A percentile compares a stretch with the other conserved stretches of the same genome.
These are phyloP conservation scores for Oidium heveae DNA, from an alignment of 2,329 filamentous ascomycete genomes.

Conservation along the genomic window DNA sequence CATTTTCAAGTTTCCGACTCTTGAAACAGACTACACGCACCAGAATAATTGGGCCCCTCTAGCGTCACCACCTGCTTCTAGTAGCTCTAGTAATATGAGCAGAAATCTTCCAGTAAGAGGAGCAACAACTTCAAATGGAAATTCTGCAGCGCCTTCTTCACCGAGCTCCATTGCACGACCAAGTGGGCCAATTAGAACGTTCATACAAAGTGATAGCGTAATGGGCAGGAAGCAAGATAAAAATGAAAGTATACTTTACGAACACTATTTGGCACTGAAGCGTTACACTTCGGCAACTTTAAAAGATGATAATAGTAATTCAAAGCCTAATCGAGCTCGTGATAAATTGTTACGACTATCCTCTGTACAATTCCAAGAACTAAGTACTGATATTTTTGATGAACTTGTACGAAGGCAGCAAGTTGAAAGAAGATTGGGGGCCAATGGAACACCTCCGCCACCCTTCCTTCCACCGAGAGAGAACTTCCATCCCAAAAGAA, in stretches of 20 bases:
- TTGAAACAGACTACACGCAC: constrained; percentile 23
- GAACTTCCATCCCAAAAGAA: constrained; percentile 86
- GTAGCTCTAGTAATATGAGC: constrained; percentile 31
- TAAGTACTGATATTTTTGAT: constrained; percentile 94
- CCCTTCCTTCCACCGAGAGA: constrained; percentile 60
- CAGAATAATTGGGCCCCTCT: constrained; percentile 31
- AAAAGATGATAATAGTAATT: constrained; percentile 49
- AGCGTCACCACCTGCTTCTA: constrained; percentile 43
- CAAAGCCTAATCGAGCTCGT: constrained; percentile 64
- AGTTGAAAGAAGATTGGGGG: constrained; percentile 22
- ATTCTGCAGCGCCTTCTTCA: constrained; percentile 49
- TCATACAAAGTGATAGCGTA: constrained; percentile 39
- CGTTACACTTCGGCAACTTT: constrained; percentile 35
- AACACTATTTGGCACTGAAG: constrained; percentile 64
- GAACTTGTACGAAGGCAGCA: constrained; percentile 74
- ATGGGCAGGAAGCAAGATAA: constrained; percentile 39
- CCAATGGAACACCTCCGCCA: constrained; percentile 27
- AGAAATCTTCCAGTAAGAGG: constrained; percentile 27
- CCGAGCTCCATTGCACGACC: constrained; percentile 71
- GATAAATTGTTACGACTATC: constrained; percentile 85
- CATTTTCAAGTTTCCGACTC: constrained; percentile 37
- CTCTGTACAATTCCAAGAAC: constrained; percentile 80
- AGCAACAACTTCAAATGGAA: constrained; percentile 16
- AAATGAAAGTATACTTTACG: constrained; percentile 36
- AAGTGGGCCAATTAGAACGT: constrained; percentile 52